Evolutionary conservation across 768 basidiomycete species (phyloP).

Genomic region (Rubroboletus pulcherrimus): DNA sequence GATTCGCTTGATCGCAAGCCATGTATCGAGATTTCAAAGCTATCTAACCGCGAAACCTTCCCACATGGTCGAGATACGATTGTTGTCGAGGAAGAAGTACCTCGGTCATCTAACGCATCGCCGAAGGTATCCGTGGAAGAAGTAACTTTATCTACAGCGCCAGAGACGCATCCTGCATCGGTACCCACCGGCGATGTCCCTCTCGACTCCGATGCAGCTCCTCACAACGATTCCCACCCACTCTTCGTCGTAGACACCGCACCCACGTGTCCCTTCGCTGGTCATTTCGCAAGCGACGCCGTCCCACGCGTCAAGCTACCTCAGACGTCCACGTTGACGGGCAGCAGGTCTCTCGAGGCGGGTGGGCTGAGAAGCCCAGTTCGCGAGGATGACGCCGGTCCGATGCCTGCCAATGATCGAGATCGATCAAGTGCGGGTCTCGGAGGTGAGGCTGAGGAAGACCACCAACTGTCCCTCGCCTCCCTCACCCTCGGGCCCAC

Average conservation of each 20-base stretch:
- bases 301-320: constrained; percentile 18
- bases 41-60: not conserved
- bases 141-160: not conserved
- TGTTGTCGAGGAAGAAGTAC: not conserved
- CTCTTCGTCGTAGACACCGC: constrained; percentile 40
- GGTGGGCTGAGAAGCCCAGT: constrained; percentile 2
- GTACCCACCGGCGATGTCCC: not conserved
- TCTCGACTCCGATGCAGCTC: not conserved
- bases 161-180: not conserved
- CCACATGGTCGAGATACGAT: not conserved
- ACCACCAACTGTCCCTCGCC: constrained; percentile 23
- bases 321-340: constrained; percentile 26
- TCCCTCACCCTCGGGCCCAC: constrained; percentile 20
- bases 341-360: constrained; percentile 1
- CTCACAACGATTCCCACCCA: not conserved
- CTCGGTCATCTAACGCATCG: too few species aligned
- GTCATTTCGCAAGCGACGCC: constrained; percentile 16
- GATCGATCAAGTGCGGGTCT: too few species aligned
- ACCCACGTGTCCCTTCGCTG: constrained; percentile 18
- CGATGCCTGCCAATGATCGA: not conserved
- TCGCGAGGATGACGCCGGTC: constrained; percentile 7
- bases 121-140: not conserved
- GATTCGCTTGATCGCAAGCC: constrained; percentile 5
- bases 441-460: not conserved
- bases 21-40: constrained; percentile 8